These are phyloP conservation scores for Saccharomycopsis amapae DNA, from an alignment of 805 yeast genomes.

Conservation along the genomic window DNA sequence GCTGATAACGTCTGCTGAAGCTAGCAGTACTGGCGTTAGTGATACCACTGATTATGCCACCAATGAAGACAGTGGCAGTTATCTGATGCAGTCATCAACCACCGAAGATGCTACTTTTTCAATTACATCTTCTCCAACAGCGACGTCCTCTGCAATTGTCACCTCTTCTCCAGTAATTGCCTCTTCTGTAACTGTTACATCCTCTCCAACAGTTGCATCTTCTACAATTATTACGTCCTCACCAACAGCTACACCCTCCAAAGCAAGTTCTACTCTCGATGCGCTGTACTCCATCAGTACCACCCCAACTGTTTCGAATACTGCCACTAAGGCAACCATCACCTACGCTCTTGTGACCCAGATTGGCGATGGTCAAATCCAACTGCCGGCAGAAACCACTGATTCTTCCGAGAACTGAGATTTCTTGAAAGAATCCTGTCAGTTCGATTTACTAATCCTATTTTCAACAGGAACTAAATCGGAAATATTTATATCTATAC, in stretches of 20 bases:
- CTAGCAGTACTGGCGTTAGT: too few relatives aligned
- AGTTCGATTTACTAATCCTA: too few relatives aligned
- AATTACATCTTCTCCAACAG: background rate
- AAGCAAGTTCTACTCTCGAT: too few relatives aligned
- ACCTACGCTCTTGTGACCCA: background rate
- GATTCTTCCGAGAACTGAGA: too few relatives aligned
- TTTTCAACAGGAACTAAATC: too few relatives aligned
- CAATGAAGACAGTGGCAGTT: too few relatives aligned
- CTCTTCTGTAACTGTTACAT: background rate
- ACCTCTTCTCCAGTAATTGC: background rate
- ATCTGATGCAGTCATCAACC: too few relatives aligned
- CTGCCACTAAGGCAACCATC: background rate
- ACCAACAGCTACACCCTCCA: background rate
- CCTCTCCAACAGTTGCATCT: background rate
- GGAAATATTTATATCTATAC: too few relatives aligned
- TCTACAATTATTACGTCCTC: too few relatives aligned
- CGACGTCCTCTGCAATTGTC: background rate
- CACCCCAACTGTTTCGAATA: background rate
- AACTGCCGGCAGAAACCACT: conserved; percentile 1
- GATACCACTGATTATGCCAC: too few relatives aligned
- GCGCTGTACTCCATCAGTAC: too few relatives aligned
- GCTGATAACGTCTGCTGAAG: background rate
- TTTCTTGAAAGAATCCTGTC: too few relatives aligned
- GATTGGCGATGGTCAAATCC: conserved; percentile 3
- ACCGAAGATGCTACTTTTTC: background rate